Percentiles rank a stretch among this genome's conserved stretches.
Conservation (phyloP, 2,329 filamentous ascomycete species). For the Corinectria fuckeliana region DNA sequence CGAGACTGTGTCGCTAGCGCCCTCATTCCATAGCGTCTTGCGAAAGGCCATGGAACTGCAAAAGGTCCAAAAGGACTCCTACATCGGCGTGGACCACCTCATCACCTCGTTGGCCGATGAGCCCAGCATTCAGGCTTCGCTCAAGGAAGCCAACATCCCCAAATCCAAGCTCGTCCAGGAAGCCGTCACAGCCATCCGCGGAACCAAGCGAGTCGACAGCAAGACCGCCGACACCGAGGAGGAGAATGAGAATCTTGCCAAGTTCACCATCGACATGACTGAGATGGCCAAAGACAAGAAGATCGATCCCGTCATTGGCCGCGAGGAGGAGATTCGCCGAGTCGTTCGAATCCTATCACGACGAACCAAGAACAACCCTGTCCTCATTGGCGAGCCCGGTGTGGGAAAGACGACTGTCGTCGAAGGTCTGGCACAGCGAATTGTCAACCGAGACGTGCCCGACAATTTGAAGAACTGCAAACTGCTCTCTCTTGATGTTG, state of each 20-base stretch:
- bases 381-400: constrained; percentile 96
- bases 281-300: constrained; percentile 95
- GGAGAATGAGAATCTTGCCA: constrained; percentile 94
- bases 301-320: constrained; percentile 94
- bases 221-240: constrained; percentile 93
- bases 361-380: constrained; percentile 98
- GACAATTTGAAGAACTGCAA: constrained; percentile 94
- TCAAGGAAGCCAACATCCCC: constrained; percentile 89
- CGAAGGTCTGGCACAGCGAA: constrained; percentile 92
- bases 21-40: constrained; percentile 81
- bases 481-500: constrained; percentile 92
- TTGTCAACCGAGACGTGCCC: constrained; percentile 95
- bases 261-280: constrained; percentile 99
- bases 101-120: constrained; percentile 88
- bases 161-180: constrained; percentile 90
- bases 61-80: constrained; percentile 97
- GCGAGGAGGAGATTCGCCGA: constrained; percentile 93
- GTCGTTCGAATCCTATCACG: constrained; percentile 91
- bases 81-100: constrained; percentile 92
- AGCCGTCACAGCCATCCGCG: constrained; percentile 89
- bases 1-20: constrained; percentile 83
- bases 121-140: constrained; percentile 69
- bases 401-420: constrained; percentile 98
- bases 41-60: constrained; percentile 87
- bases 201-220: constrained; percentile 91